Evolutionary conservation across 2,329 filamentous ascomycete genomes (phyloP).

Genomic region (Nemania serpens): DNA sequence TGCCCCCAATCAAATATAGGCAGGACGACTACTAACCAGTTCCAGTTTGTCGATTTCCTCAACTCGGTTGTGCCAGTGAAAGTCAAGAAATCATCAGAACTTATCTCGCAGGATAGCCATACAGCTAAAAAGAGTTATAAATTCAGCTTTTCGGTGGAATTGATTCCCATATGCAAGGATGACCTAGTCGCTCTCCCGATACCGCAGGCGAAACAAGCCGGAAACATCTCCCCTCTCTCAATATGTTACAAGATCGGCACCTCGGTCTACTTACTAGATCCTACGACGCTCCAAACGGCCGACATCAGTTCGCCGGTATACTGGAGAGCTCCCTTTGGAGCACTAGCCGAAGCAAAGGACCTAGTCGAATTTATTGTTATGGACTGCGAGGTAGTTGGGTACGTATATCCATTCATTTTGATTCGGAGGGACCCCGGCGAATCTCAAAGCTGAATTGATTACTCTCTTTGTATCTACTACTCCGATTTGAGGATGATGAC

Average conservation of each 20-base stretch:
- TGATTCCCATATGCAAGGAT: conserved; percentile 96
- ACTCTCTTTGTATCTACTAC: too few relatives aligned
- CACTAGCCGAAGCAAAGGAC: conserved; percentile 81
- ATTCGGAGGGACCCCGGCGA: not conserved
- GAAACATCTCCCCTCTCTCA: conserved; percentile 85
- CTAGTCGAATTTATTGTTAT: conserved; percentile 93
- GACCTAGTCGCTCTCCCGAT: conserved; percentile 93
- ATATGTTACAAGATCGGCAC: conserved; percentile 90
- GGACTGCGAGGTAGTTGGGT: conserved; percentile 80
- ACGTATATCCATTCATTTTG: conserved; percentile 3
- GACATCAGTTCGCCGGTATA: conserved; percentile 83
- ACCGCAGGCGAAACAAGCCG: conserved; percentile 81
- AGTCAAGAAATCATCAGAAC: conserved; percentile 83
- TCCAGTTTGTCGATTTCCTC: conserved; percentile 80
- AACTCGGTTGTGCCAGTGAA: conserved; percentile 79
- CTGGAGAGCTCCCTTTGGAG: conserved; percentile 86
- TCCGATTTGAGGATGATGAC: not conserved
- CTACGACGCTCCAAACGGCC: conserved; percentile 86
- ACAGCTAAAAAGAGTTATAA: conserved; percentile 93
- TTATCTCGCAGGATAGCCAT: conserved; percentile 92
- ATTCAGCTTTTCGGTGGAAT: conserved; percentile 85
- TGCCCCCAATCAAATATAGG: not conserved
- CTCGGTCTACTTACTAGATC: conserved; percentile 85
- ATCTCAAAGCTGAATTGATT: not conserved
- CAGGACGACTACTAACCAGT: not conserved